Conservation (phyloP, 2,329 filamentous ascomycete genomes). For the Penicillium crustosum region DNA sequence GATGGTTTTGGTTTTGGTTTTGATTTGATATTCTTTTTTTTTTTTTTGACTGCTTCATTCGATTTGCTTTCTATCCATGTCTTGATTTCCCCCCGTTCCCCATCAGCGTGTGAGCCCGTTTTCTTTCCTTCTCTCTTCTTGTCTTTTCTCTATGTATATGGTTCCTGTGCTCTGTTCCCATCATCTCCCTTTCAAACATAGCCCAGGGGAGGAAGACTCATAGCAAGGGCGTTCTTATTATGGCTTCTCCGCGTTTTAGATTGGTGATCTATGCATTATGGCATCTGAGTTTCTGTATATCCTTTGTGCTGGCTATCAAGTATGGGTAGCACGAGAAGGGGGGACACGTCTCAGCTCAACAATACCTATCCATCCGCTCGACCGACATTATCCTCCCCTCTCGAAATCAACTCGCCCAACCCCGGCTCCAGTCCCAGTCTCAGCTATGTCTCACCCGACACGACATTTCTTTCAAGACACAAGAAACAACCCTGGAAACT, state of each 20-base stretch:
- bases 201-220: constrained; percentile 14
- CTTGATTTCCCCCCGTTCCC: not conserved
- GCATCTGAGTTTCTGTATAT: constrained; percentile 1
- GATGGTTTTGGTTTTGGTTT: not conserved
- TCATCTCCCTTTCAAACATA: constrained; percentile 7
- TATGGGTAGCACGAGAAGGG: constrained; percentile 8
- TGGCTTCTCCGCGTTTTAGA: constrained; percentile 8
- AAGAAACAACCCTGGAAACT: not conserved
- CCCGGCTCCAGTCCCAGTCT: not conserved
- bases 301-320: not conserved
- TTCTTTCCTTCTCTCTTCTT: constrained; percentile 2
- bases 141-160: constrained; percentile 2
- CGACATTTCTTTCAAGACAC: not conserved
- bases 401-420: not conserved
- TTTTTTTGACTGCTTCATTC: not conserved
- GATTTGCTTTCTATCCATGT: not conserved
- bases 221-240: constrained; percentile 23
- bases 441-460: not conserved
- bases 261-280: constrained; percentile 10
- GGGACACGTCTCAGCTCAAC: not conserved
- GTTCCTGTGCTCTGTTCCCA: not conserved
- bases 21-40: not conserved
- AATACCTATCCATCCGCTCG: not conserved
- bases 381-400: not conserved
- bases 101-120: not conserved